Evolutionary conservation across 176 grass and related monocot genomes (phyloP).

Genomic region (Aegilops sharonensis): DNA sequence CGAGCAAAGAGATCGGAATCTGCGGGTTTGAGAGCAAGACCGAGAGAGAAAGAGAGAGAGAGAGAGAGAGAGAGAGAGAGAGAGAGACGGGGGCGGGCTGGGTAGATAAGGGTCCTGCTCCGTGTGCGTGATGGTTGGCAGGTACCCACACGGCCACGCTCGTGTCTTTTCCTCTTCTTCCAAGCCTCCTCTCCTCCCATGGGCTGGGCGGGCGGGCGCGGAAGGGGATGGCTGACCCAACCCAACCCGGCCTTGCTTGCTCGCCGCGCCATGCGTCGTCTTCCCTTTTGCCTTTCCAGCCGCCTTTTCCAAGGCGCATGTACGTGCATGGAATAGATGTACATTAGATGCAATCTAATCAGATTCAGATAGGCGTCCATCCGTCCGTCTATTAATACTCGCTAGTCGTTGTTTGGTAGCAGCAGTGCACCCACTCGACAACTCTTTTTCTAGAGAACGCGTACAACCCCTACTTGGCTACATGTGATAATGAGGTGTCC

Average conservation of each 20-base stretch:
- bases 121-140: conserved; percentile 23
- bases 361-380: background rate
- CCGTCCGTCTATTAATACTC: background rate
- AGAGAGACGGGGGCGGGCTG: too few relatives aligned
- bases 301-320: background rate
- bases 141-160: background rate
- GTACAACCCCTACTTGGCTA: background rate
- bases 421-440: background rate
- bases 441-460: background rate
- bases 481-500: background rate
- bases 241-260: background rate
- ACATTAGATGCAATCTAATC: background rate
- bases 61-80: too few relatives aligned
- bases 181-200: conserved; percentile 32
- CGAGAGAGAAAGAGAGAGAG: too few relatives aligned
- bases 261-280: background rate
- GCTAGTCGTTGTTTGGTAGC: background rate
- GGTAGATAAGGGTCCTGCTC: background rate
- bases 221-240: conserved; percentile 39
- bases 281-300: background rate
- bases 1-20: too few relatives aligned
- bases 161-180: background rate
- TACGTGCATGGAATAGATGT: background rate
- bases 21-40: too few relatives aligned
- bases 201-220: background rate